These are phyloP conservation scores for peach (Prunus persica) DNA, from an alignment of 306 rosid genomes.

Conservation along the genomic window DNA sequence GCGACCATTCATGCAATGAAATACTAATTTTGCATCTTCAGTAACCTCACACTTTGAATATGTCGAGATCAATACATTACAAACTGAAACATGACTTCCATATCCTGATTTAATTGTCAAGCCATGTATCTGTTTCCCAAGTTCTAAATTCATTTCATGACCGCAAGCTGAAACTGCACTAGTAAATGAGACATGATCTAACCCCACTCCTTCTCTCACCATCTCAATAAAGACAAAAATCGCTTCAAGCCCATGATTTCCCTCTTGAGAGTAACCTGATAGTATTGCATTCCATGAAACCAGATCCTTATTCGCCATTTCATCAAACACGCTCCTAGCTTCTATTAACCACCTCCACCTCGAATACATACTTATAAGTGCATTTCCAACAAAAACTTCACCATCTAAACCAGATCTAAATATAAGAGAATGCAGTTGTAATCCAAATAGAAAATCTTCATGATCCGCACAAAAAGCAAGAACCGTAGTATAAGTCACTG, in stretches of 20 bases:
- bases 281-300: slow-evolving; percentile 81
- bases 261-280: slow-evolving; percentile 73
- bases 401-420: slow-evolving; percentile 50
- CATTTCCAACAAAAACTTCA: slow-evolving; percentile 77
- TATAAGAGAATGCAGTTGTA: slow-evolving; percentile 61
- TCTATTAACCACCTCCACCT: slow-evolving; percentile 52
- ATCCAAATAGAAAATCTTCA: slow-evolving; percentile 55
- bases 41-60: slow-evolving; percentile 59
- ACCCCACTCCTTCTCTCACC: slow-evolving; percentile 58
- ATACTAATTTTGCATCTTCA: slow-evolving; percentile 59
- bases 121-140: slow-evolving; percentile 72
- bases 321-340: slow-evolving; percentile 64
- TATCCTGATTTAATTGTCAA: slow-evolving; percentile 59
- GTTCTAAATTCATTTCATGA: slow-evolving; percentile 48
- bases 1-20: slow-evolving; percentile 42
- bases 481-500: slow-evolving; percentile 57
- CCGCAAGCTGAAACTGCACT: slow-evolving; percentile 82
- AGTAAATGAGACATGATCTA: slow-evolving; percentile 73
- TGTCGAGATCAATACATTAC: slow-evolving; percentile 77
- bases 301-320: slow-evolving; percentile 56
- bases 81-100: slow-evolving; percentile 50
- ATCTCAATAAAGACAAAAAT: slow-evolving; percentile 47
- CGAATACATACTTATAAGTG: slow-evolving; percentile 66
- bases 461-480: slow-evolving; percentile 57
- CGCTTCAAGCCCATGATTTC: slow-evolving; percentile 62